Evolutionary conservation across 2,329 filamentous ascomycete genomes (phyloP), one percentile per base, ranked within the genome.

Genomic region (Raffaelea albimanens): DNA sequence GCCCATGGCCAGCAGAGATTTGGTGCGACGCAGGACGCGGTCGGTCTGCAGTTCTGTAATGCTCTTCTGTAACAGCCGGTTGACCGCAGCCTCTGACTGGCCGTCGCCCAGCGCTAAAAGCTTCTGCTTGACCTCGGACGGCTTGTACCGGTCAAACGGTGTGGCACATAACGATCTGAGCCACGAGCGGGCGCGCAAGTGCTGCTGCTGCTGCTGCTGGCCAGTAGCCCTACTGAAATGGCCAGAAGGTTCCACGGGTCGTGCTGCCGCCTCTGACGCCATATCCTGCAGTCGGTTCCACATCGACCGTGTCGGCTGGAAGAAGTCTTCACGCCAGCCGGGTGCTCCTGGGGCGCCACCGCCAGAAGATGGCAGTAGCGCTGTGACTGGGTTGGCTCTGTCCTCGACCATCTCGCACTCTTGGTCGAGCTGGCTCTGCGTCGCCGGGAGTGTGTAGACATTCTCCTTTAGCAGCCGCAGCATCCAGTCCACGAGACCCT

Each of bases 401-500:
- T n/a, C n/a, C 7, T 29, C 13, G 25, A 13, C 25, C 25, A 68
- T 58, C 14, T 50, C 23, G 54, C 69, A 76, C 5, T 63, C 57
- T 14, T 66, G 54, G 3, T 72, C 62, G 2, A 84, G 59, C n/a
- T 61, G 59, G 13, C 61, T 56, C 40, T 70, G 67, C 1, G 69
- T 68, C 3, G 59, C 58, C 2, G 78, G 79, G 2, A 83, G 67
- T 13, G 25, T 29, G 25, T 29, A 29, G 7, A 7, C 13, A 7
- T 29, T 29, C 7, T 69, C 63, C 1, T 65, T 65, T 21, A 70
- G 63, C 4, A 77, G 74, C 20, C 71, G 68, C 53, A 78, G 66
- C 1, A 81, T 74, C 86, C 86, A 91, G 33, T 73, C 68, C 42
- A 89, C 73, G 5, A 90, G 62, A 4, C 61, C 63, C 10, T 68